Conservation (phyloP, 176 grass and related monocot species). For the Carex cristatella region DNA sequence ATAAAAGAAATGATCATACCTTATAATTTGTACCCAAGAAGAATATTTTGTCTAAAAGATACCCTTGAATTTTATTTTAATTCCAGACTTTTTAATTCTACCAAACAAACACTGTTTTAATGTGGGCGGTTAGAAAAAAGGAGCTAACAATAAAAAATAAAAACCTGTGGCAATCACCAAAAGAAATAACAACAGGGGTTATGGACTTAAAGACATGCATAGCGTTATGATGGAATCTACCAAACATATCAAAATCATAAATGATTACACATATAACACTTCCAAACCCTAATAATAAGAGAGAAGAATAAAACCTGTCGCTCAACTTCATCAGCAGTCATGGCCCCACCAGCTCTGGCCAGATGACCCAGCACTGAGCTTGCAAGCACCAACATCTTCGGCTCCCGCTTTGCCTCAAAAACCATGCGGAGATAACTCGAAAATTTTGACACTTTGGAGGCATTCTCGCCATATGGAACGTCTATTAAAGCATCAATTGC, state of each 20-base stretch:
- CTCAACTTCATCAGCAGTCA: constrained; percentile 96
- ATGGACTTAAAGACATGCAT: not conserved
- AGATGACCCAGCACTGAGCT: constrained; percentile 88
- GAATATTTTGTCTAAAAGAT: not conserved
- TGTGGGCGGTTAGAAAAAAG: not conserved
- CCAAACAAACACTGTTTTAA: not conserved
- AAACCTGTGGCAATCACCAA: not conserved
- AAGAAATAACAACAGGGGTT: not conserved
- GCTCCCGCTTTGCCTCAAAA: constrained; percentile 85
- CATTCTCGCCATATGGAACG: constrained; percentile 79
- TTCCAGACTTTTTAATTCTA: not conserved
- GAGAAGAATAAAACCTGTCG: constrained; percentile 44
- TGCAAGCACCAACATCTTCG: constrained; percentile 79
- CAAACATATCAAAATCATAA: constrained; percentile 14
- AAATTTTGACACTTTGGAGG: constrained; percentile 89
- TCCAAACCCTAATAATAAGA: not conserved
- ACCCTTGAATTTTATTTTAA: not conserved
- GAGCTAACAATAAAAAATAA: not conserved
- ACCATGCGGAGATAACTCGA: constrained; percentile 67
- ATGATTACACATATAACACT: not conserved
- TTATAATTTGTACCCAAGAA: not conserved
- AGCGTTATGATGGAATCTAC: not conserved
- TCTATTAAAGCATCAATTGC: constrained; percentile 91
- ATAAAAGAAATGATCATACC: not conserved
- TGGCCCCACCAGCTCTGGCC: constrained; percentile 77